Conservation (phyloP, 2,329 filamentous ascomycete species). For the Pleomassaria siparia region DNA sequence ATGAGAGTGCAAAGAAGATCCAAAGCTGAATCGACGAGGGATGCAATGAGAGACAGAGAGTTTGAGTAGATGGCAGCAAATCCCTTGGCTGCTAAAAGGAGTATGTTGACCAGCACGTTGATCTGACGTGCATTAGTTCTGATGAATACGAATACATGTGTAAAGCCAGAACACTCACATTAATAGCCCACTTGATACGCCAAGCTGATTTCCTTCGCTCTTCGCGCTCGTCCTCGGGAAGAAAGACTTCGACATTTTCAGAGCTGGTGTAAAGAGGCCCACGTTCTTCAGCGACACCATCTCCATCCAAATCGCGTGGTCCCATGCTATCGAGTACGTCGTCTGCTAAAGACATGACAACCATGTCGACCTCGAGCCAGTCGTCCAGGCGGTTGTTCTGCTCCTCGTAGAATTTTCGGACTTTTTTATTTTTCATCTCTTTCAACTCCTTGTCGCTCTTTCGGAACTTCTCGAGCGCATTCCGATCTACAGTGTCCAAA, state of each 20-base stretch:
- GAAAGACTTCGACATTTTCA: constrained; percentile 56
- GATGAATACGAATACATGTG: background rate
- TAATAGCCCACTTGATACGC: constrained; percentile 59
- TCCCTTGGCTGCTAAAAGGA: constrained; percentile 59
- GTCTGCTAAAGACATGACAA: constrained; percentile 58
- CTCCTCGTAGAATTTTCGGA: constrained; percentile 57
- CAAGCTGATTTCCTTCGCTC: constrained; percentile 50
- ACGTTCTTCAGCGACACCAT: constrained; percentile 56
- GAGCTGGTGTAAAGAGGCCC: constrained; percentile 53
- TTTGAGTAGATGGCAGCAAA: constrained; percentile 57
- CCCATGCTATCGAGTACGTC: constrained; percentile 63
- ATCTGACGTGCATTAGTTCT: constrained; percentile 39
- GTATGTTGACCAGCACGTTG: constrained; percentile 62
- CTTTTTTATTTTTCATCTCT: constrained; percentile 52
- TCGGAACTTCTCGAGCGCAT: constrained; percentile 52
- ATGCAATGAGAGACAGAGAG: constrained; percentile 63
- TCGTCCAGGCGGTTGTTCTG: constrained; percentile 59
- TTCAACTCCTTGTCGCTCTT: constrained; percentile 58
- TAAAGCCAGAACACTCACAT: constrained; percentile 36
- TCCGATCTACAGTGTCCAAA: constrained; percentile 49
- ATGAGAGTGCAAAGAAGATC: constrained; percentile 63
- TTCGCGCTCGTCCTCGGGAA: constrained; percentile 58
- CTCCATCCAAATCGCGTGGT: constrained; percentile 56
- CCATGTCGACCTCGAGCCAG: constrained; percentile 61
- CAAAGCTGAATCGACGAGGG: constrained; percentile 62